Evolutionary conservation across 2,329 filamentous ascomycete genomes (phyloP), one percentile per base, ranked within the genome.

Genomic region (Cryoendolithus antarcticus): DNA sequence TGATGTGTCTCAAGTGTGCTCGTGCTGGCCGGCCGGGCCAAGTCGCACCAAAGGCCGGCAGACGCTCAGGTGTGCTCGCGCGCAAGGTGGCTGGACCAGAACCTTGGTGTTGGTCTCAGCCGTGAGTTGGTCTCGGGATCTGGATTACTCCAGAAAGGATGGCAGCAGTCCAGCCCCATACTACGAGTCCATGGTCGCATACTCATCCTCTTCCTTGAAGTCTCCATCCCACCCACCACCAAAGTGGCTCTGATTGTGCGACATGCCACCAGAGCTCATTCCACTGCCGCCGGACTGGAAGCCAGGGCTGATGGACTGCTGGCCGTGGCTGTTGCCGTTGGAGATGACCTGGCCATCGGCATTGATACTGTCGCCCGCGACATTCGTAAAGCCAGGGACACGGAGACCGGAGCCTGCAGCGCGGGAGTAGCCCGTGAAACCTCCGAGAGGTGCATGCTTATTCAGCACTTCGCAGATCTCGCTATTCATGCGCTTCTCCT

Each of bases 191-290:
- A 93, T 93, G 55, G 93, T 91, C 54, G 77, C 77, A 55, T 83
- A 93, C 63, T 94, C 88, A 51, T 95, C 88, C 62, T 95, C 88
- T 60, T 94, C 88, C 62, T 94, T 94, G 65, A 95, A 85, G 58
- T 80, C 79, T 54, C 63, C 53, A 59, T 51, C 44, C 49, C 52
- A 50, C 55, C 34, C 33, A 21, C 19, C 19, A 28, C 15, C 28
- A 24, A 36, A 40, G 32, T 34, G 34, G 34, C 32, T 31, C 56
- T 66, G 72, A 45, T 72, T 69, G 35, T 69, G 64, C 35, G 51
- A 53, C 41, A 54, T 51, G 47, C 74, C 69, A 21, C 60, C 62
- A 41, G 64, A 67, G 50, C 65, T 66, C 47, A 64, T 65, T 40
- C 79, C 80, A 55, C 76, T 84, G 44, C 72, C 78, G 38, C 82